Percentiles rank a stretch among this genome's conserved stretches.
These are phyloP conservation scores for Chenopodium quinoa DNA, from an alignment of 148 eudicot genomes.

Conservation along the genomic window DNA sequence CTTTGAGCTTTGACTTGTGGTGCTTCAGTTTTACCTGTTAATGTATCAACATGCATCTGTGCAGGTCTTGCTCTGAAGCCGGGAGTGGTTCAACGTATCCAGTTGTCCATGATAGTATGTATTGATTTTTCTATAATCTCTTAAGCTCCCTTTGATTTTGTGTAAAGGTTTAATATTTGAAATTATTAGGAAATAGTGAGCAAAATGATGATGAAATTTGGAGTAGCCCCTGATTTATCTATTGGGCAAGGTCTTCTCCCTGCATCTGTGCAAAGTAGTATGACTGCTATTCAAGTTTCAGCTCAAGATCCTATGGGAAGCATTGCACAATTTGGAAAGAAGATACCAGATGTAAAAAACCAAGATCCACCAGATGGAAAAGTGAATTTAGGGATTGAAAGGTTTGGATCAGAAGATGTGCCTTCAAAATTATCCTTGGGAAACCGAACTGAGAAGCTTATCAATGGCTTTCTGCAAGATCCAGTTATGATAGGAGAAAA, in stretches of 20 bases:
- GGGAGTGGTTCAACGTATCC: slow-evolving; percentile 70
- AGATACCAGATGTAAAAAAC: slow-evolving; percentile 23
- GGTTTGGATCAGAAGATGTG: slow-evolving; percentile 36
- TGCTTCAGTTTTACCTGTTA: slow-evolving; percentile 13
- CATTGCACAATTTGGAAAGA: slow-evolving; percentile 39
- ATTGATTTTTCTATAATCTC: neutral
- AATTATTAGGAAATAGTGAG: slow-evolving; percentile 53
- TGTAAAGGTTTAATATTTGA: slow-evolving; percentile 15
- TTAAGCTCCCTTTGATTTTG: neutral
- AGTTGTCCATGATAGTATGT: slow-evolving; percentile 58
- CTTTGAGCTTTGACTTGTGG: neutral
- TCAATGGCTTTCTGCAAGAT: slow-evolving; percentile 58
- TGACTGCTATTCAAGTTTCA: slow-evolving; percentile 33
- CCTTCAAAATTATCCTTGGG: slow-evolving; percentile 37
- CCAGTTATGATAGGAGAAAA: slow-evolving; percentile 52
- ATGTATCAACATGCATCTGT: slow-evolving; percentile 21
- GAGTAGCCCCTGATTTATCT: slow-evolving; percentile 51
- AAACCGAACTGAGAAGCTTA: slow-evolving; percentile 59
- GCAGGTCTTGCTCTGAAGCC: slow-evolving; percentile 94
- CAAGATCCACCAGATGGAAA: slow-evolving; percentile 32
- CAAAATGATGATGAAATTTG: slow-evolving; percentile 70
- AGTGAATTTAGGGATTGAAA: slow-evolving; percentile 23
- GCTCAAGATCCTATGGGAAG: slow-evolving; percentile 50
- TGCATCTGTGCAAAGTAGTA: slow-evolving; percentile 56
- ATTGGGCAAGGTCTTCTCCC: slow-evolving; percentile 60